Evolutionary conservation across 805 yeast genomes (phyloP).

Genomic region (Nakazawaea ernobii): DNA sequence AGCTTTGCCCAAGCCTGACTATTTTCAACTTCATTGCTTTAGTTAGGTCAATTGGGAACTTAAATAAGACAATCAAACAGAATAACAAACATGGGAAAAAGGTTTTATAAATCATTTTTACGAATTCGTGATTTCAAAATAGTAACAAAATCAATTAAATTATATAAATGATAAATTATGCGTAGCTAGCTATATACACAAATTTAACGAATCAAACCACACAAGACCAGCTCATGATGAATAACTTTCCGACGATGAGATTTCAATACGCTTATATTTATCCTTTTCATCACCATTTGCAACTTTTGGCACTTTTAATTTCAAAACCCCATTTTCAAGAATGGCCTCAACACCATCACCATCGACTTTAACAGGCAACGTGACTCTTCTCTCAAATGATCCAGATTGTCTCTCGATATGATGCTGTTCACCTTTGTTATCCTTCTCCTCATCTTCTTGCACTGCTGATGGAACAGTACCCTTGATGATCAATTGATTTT

Average conservation of each 20-base stretch:
- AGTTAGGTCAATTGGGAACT: too few species aligned
- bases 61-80: too few species aligned
- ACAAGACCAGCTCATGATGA: conserved; percentile 3
- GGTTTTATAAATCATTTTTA: too few species aligned
- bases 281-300: conserved; percentile 11
- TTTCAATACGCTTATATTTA: conserved; percentile 19
- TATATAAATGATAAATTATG: too few species aligned
- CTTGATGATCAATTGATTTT: conserved; percentile 34
- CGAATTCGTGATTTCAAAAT: too few species aligned
- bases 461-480: conserved; percentile 34
- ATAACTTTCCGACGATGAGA: conserved; percentile 11
- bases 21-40: too few species aligned
- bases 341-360: conserved; percentile 39
- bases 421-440: conserved; percentile 13
- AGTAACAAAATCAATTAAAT: too few species aligned
- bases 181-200: too few species aligned
- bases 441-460: conserved; percentile 8
- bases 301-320: conserved; percentile 35
- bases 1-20: too few species aligned
- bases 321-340: conserved; percentile 39
- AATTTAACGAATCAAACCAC: too few species aligned
- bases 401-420: conserved; percentile 32
- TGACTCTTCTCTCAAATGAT: conserved; percentile 34
- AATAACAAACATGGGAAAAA: too few species aligned
- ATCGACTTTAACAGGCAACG: conserved; percentile 36